Conservation (phyloP, 768 basidiomycete species). For the Nevesoporus exiguus region DNA sequence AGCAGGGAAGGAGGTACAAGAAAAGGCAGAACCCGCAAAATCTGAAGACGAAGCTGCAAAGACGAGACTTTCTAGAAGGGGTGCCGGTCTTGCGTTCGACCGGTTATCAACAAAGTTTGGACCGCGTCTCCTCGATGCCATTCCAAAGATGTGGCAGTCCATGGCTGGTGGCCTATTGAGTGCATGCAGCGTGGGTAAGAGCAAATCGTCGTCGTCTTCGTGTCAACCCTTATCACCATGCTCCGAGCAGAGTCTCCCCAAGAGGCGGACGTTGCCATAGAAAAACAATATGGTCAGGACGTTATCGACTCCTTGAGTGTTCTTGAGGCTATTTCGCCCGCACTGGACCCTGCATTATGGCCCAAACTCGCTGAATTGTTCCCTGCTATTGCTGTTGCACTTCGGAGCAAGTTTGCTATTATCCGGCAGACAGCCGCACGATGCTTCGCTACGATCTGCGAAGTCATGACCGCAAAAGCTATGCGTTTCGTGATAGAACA, state of each 20-base stretch:
- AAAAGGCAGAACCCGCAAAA: constrained; percentile 41
- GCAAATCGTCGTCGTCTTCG: not conserved
- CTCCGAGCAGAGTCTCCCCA: constrained; percentile 45
- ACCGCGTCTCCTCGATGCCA: constrained; percentile 59
- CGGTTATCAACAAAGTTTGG: constrained; percentile 79
- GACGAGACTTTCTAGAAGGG: constrained; percentile 74
- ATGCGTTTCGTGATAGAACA: constrained; percentile 90
- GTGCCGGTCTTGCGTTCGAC: constrained; percentile 80
- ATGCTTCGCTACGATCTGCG: constrained; percentile 85
- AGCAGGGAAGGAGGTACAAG: constrained; percentile 38
- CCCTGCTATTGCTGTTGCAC: constrained; percentile 69
- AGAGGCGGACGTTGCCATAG: constrained; percentile 62
- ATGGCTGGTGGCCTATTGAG: constrained; percentile 77
- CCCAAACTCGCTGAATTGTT: constrained; percentile 67
- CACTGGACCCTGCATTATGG: constrained; percentile 69
- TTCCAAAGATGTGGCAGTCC: constrained; percentile 96
- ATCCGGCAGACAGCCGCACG: constrained; percentile 85
- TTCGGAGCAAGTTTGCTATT: constrained; percentile 86
- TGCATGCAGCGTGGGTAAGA: constrained; percentile 63
- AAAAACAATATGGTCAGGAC: constrained; percentile 77
- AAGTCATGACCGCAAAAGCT: constrained; percentile 77
- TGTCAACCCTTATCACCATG: not conserved
- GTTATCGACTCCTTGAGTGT: constrained; percentile 92
- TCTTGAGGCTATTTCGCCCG: constrained; percentile 75
- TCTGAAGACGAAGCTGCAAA: constrained; percentile 54